Percentiles rank a stretch among this genome's conserved stretches.
phyloP scores from a whole-genome alignment of 441 rosid species.

The Aleurites moluccanus region DNA sequence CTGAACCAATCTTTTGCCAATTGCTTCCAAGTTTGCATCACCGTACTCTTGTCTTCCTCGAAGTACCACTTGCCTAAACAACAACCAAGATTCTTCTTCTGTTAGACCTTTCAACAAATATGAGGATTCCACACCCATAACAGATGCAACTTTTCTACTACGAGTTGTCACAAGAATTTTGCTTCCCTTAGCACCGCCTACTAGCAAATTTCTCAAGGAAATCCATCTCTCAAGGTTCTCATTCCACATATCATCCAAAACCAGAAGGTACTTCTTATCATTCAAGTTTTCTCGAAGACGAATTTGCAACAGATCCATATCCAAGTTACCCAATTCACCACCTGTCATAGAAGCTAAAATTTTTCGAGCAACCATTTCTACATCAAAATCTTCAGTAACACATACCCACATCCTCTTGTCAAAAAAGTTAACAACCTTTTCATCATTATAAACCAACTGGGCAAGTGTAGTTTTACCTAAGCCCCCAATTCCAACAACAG shows the following conservation, averaged over 20 bases:
- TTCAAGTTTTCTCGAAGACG: constrained; percentile 19
- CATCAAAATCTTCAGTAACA: constrained; percentile 30
- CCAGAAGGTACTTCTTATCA: constrained; percentile 29
- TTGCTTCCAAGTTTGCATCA: constrained; percentile 8
- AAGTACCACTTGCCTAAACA: constrained; percentile 29
- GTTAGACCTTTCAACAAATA: constrained; percentile 22
- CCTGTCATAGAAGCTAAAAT: constrained; percentile 7
- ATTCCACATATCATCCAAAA: constrained; percentile 44
- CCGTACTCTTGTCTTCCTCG: not conserved
- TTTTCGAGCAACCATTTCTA: constrained; percentile 19
- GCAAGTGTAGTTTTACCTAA: constrained; percentile 45
- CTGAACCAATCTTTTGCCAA: constrained; percentile 29
- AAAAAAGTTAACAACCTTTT: constrained; percentile 20
- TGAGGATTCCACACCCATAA: constrained; percentile 4
- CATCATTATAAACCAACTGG: constrained; percentile 33
- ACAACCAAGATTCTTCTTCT: constrained; percentile 21
- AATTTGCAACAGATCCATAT: constrained; percentile 26
- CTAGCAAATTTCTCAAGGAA: constrained; percentile 16
- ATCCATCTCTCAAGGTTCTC: constrained; percentile 31
- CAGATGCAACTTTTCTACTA: constrained; percentile 22
- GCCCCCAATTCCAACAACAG: constrained; percentile 39
- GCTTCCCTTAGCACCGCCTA: constrained; percentile 29
- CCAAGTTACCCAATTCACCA: constrained; percentile 3
- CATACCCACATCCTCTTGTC: constrained; percentile 33
- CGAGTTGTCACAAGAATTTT: constrained; percentile 37